These are phyloP conservation scores for Citrullus amarus DNA, from an alignment of 306 rosid genomes.

Conservation along the genomic window DNA sequence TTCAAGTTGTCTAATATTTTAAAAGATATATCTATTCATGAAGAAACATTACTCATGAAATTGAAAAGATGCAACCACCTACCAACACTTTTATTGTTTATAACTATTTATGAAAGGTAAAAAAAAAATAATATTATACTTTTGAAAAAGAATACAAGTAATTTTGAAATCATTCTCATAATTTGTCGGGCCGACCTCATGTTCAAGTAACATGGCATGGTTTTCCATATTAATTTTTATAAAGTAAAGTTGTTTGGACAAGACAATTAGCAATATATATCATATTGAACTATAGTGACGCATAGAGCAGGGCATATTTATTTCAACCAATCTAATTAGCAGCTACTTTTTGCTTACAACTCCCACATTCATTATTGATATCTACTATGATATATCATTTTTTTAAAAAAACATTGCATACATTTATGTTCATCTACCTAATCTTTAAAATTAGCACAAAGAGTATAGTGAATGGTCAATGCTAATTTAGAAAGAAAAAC, in stretches of 20 bases:
- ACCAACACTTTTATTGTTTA: no score
- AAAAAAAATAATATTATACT: no score
- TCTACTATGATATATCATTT: no score
- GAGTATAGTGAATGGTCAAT: background rate
- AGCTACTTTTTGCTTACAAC: background rate
- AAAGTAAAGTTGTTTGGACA: background rate
- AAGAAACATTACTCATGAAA: no score
- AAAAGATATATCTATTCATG: no score
- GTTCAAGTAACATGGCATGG: background rate
- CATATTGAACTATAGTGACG: background rate
- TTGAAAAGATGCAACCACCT: no score
- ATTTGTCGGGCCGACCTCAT: background rate
- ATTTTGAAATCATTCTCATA: background rate
- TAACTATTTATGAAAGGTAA: no score
- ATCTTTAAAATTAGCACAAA: background rate
- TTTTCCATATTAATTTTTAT: background rate
- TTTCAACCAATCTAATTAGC: background rate
- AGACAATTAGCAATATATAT: background rate
- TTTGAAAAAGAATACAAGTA: no score
- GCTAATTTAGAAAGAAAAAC: background rate
- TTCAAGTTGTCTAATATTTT: no score
- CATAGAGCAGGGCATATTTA: background rate
- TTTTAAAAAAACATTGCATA: no score
- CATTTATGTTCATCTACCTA: background rate
- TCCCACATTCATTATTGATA: background rate